Evolutionary conservation across 306 rosid genomes (phyloP), one percentile per base, ranked within the genome.

Genomic region (Canavalia gladiata): DNA sequence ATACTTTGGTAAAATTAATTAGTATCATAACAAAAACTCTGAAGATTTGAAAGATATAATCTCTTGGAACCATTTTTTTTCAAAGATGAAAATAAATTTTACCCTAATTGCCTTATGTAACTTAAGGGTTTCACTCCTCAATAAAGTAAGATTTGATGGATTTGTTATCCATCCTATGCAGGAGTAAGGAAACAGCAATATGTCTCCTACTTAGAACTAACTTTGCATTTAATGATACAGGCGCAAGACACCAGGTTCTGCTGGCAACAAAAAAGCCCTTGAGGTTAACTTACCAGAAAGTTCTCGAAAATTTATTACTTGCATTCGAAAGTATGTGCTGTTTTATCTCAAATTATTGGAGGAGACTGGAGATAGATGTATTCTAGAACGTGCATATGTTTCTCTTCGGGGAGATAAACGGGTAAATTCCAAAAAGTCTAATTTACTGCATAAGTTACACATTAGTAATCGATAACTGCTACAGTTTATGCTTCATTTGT

Each of bases 271-370:
- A 78, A 95, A 86, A 72, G 54, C 76, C 84, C 97, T 95, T 31
- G 97, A 95, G 86, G 99, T 95, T 80, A 95, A 95, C 81, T 89
- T 93, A 83, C 97, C 99, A 37, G 99, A 95, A 82, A 95, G 97
- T 85, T 95, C 99, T 62, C 89, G 99, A 74, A 95, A 95, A 78
- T 95, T 95, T 86, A 95, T 95, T 84, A 95, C 99, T 74, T 95
- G 99, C 85, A 95, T 95, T 68, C 87, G 97, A 58, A 95, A 95
- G 89, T 95, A 95, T 85, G 83, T 93, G 79, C 78, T 91, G 64
- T 91, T 95, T 86, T 95, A 95, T 84, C 91, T 95, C 91, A 89
- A 91, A 82, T 90, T 93, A 46, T 82, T 95, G 89, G 99, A 95
- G 87, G 97, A 95, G 89, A 90, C 97, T 45, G 95, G 94, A 86